Evolutionary conservation across 2,329 filamentous ascomycete species (phyloP).

Genomic region (Hirsutella thompsonii): DNA sequence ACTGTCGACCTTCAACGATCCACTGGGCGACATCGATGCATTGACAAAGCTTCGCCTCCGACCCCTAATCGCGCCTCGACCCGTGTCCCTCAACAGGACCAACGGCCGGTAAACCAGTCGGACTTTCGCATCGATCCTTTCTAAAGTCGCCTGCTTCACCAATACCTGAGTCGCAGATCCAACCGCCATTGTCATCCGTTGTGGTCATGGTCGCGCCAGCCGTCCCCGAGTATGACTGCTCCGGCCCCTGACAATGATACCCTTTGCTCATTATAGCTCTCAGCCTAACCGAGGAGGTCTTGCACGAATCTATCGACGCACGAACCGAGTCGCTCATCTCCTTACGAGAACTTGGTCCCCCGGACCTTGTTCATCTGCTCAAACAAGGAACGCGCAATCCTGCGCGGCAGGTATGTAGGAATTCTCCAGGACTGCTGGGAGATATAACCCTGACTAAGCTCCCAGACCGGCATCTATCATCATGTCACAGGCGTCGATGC

Average conservation of each 20-base stretch:
- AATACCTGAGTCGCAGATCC: background rate
- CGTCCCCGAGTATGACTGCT: constrained; percentile 53
- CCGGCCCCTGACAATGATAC: too few relatives aligned
- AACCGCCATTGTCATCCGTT: constrained; percentile 5
- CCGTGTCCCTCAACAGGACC: too few relatives aligned
- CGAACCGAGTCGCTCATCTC: constrained; percentile 78
- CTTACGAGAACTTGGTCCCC: constrained; percentile 86
- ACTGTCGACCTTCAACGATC: too few relatives aligned
- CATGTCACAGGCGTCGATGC: constrained; percentile 96
- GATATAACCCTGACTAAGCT: background rate
- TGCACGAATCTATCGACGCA: constrained; percentile 83
- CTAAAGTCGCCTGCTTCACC: background rate
- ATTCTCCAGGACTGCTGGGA: background rate
- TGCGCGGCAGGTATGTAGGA: constrained; percentile 38
- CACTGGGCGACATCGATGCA: too few relatives aligned
- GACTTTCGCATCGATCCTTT: too few relatives aligned
- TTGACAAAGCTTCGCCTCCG: too few relatives aligned
- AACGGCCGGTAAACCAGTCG: too few relatives aligned
- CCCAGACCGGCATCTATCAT: constrained; percentile 81
- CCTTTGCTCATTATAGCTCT: constrained; percentile 9
- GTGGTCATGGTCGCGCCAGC: constrained; percentile 58
- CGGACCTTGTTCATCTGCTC: constrained; percentile 88
- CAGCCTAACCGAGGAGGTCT: constrained; percentile 87
- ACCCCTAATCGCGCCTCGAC: too few relatives aligned
- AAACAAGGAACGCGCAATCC: constrained; percentile 53